phyloP scores from a whole-genome alignment of 2,329 filamentous ascomycete genomes.

The Coniosporium tulheliwenetii region DNA sequence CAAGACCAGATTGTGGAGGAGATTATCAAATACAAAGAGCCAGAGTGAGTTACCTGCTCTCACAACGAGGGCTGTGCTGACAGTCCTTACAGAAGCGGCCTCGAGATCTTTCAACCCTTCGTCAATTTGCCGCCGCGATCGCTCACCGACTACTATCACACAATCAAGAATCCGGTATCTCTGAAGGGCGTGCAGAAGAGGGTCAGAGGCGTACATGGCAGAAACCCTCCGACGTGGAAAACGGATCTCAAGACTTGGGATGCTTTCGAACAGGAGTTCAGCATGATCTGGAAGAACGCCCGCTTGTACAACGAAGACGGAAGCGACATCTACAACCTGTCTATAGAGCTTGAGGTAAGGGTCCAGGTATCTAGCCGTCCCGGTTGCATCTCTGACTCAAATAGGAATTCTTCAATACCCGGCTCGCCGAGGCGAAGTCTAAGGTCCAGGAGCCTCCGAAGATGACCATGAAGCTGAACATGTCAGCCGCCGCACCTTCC shows the following conservation, averaged over 20 bases:
- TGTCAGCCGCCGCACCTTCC: conserved; percentile 29
- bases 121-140: conserved; percentile 60
- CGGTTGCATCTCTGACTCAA: no score
- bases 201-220: conserved; percentile 56
- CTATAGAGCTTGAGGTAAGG: conserved; percentile 61
- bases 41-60: conserved; percentile 33
- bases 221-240: conserved; percentile 40
- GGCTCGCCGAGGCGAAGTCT: conserved; percentile 56
- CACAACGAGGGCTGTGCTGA: conserved; percentile 4
- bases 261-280: conserved; percentile 63
- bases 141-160: conserved; percentile 71
- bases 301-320: conserved; percentile 84
- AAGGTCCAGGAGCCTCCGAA: conserved; percentile 56
- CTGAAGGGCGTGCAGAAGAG: conserved; percentile 63
- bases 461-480: conserved; percentile 69
- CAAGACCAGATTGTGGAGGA: conserved; percentile 76
- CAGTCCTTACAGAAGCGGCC: conserved; percentile 30
- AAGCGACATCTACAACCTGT: conserved; percentile 66
- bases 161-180: conserved; percentile 69
- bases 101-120: conserved; percentile 60
- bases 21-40: conserved; percentile 50
- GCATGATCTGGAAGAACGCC: conserved; percentile 75
- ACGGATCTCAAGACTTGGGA: conserved; percentile 73
- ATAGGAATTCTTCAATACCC: conserved; percentile 51
- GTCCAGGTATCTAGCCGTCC: conserved; percentile 2